Conservation (phyloP, 2,329 filamentous ascomycete species). For the Colletotrichum trifolii region DNA sequence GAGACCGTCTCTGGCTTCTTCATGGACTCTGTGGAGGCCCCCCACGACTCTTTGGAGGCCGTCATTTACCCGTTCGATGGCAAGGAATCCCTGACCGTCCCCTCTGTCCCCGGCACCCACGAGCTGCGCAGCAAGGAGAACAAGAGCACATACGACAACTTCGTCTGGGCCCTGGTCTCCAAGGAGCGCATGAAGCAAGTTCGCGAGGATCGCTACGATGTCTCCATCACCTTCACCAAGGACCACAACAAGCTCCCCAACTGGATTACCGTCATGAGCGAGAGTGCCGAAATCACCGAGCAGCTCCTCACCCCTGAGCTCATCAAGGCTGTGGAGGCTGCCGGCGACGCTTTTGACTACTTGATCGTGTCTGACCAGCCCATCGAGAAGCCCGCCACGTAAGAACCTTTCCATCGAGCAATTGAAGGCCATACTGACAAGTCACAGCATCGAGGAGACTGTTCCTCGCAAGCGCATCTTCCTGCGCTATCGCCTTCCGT, state of each 20-base stretch:
- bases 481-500: conserved; percentile 78
- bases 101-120: conserved; percentile 68
- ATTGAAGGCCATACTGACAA: neutral
- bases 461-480: conserved; percentile 86
- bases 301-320: conserved; percentile 88
- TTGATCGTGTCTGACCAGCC: conserved; percentile 92
- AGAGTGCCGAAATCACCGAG: conserved; percentile 95
- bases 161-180: conserved; percentile 95
- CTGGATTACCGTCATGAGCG: conserved; percentile 95
- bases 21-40: conserved; percentile 78
- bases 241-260: conserved; percentile 88
- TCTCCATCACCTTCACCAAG: conserved; percentile 93
- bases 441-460: conserved; percentile 82
- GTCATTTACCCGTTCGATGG: conserved; percentile 91
- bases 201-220: conserved; percentile 92
- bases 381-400: conserved; percentile 86
- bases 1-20: conserved; percentile 81
- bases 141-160: conserved; percentile 84
- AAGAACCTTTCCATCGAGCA: conserved; percentile 48
- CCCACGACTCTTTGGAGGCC: conserved; percentile 80
- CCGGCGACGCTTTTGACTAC: conserved; percentile 86
- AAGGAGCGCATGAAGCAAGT: conserved; percentile 93
- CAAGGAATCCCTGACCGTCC: conserved; percentile 83
- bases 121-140: conserved; percentile 66
- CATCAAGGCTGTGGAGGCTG: conserved; percentile 79